These are phyloP conservation scores for Candida tammaniensis DNA, from an alignment of 805 yeast species.

Conservation along the genomic window DNA sequence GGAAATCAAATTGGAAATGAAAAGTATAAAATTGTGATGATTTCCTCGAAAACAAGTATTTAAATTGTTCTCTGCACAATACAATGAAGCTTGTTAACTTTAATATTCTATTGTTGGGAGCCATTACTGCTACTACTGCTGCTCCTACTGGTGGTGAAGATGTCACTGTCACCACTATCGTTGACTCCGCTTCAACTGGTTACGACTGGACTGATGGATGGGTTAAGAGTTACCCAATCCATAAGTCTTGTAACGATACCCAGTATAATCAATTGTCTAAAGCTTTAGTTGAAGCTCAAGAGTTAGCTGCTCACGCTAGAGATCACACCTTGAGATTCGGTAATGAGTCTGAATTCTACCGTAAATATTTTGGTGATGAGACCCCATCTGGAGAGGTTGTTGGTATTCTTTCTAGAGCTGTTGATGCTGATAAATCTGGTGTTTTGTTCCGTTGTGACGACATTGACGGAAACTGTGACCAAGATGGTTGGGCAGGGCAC, in stretches of 20 bases:
- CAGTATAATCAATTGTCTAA: constrained; percentile 15
- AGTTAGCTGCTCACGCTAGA: constrained; percentile 32
- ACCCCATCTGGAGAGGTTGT: constrained; percentile 33
- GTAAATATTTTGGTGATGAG: constrained; percentile 38
- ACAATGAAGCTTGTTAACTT: constrained; percentile 1
- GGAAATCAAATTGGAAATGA: too few species aligned
- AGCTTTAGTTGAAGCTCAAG: constrained; percentile 28
- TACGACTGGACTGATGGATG: constrained; percentile 16
- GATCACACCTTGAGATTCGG: constrained; percentile 33
- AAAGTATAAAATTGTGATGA: too few species aligned
- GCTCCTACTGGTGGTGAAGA: not conserved
- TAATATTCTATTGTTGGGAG: not conserved
- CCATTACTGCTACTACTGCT: constrained; percentile 3
- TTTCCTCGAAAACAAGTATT: too few species aligned
- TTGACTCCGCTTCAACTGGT: constrained; percentile 4
- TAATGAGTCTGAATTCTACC: constrained; percentile 25
- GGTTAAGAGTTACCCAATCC: constrained; percentile 14
- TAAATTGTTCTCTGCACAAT: too few species aligned
- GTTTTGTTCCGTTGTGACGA: constrained; percentile 39
- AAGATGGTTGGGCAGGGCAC: constrained; percentile 37
- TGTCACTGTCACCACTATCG: not conserved
- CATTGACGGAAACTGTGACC: constrained; percentile 32
- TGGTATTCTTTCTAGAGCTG: constrained; percentile 31
- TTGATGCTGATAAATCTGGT: constrained; percentile 30
- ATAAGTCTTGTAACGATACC: constrained; percentile 16